Evolutionary conservation across 345 rosid genomes (phyloP).

Genomic region (Citrus reticulata): DNA sequence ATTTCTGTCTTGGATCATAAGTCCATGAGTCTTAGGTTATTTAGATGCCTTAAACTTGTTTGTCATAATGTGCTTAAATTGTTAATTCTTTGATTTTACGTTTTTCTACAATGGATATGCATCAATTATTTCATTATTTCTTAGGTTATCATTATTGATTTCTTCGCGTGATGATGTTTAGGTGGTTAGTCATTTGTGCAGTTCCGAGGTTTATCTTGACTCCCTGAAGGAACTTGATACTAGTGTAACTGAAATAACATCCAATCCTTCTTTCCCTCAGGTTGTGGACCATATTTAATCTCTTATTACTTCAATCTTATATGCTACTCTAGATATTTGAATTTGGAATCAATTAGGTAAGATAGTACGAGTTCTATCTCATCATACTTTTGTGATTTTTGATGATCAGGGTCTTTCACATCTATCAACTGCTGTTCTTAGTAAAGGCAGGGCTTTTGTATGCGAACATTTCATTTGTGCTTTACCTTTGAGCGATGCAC

Average conservation of each 20-base stretch:
- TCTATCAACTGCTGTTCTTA: slow-evolving; percentile 53
- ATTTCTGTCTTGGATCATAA: not conserved
- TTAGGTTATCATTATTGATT: not conserved
- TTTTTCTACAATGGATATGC: not conserved
- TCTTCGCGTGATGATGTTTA: slow-evolving; percentile 14
- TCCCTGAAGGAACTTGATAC: slow-evolving; percentile 60
- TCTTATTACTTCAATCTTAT: not conserved
- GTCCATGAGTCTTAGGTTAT: not conserved
- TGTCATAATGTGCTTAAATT: not conserved
- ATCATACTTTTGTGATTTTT: not conserved
- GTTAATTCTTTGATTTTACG: not conserved
- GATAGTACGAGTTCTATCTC: not conserved
- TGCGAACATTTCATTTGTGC: slow-evolving; percentile 41
- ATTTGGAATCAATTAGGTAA: not conserved
- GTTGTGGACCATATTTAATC: slow-evolving; percentile 24
- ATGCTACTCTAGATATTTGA: not conserved
- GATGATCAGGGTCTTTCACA: slow-evolving; percentile 59
- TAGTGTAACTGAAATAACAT: slow-evolving; percentile 45
- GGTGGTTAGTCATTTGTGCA: slow-evolving; percentile 42
- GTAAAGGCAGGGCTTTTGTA: slow-evolving; percentile 40
- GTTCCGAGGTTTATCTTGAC: slow-evolving; percentile 40
- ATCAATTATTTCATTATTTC: not conserved
- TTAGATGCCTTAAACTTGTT: too few species aligned
- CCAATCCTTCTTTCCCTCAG: slow-evolving; percentile 71
- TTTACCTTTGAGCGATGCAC: slow-evolving; percentile 60